Base-by-base conservation (phyloP, 2,329 filamentous ascomycete species). In the Periconia sp. region DNA sequence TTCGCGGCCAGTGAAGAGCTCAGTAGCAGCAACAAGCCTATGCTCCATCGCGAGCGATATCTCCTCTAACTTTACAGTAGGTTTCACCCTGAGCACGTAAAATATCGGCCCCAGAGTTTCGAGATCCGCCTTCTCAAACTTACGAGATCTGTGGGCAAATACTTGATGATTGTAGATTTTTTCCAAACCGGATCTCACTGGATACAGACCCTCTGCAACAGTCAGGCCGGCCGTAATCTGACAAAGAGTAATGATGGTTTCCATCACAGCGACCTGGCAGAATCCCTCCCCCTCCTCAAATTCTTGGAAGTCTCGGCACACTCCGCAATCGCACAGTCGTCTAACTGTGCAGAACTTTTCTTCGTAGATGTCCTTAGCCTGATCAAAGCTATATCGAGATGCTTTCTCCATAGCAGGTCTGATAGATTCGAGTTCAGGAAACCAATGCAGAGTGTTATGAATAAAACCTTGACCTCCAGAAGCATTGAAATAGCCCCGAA, bases 211-310 rank as follows among this genome's bases (percentile, higher is more conserved):
- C 2, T 18, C 18, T 5, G 23, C 36, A 16, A 40, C 15, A n/a
- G 29, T 2, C 4, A 33, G 28, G 13, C 33, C 33, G 4, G 36
- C 31, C 10, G 33, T 17, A 9, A 40, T 32, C n/a, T 32, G 28
- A 5, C n/a, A 26, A 23, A 29, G 28, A 24, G 31, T 40, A 26
- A 40, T 25, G 18, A 40, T 40, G n/a, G 36, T 40, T 16, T 40
- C 36, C 7, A 21, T 15, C 18, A 40, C 8, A 11, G 21, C 36
- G 2, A 40, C 36, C 26, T 24, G n/a, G 23, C 36, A 40, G 19
- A 17, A 40, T 16, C 28, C 19, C 4, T 18, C 25, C 16, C 4
- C 19, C 10, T 18, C 10, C 13, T 24, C 12, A 5, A 13, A n/a
- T 10, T 13, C 18, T 32, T 22, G 7, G 9, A 15, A 10, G 33